Evolutionary conservation across 2,329 filamentous ascomycete species (phyloP).

Genomic region (Cladosporium colombiae): DNA sequence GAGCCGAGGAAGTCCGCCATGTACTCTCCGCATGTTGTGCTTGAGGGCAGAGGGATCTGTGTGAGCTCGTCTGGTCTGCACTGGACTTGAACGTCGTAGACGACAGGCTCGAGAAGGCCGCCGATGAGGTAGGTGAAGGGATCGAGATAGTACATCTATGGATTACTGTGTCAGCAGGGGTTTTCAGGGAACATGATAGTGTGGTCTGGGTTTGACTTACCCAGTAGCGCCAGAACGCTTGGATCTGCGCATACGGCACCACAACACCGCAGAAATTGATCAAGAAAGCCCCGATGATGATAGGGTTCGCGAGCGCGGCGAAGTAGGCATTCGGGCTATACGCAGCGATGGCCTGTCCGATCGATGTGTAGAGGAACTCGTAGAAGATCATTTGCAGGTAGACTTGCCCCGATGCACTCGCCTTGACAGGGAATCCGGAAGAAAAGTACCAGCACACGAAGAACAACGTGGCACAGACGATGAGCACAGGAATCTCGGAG

Average conservation of each 20-base stretch:
- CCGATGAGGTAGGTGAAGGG: slow-evolving; percentile 78
- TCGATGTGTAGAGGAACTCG: slow-evolving; percentile 20
- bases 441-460: slow-evolving; percentile 39
- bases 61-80: slow-evolving; percentile 42
- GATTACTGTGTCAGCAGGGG: background rate
- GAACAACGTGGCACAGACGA: slow-evolving; percentile 57
- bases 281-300: slow-evolving; percentile 32
- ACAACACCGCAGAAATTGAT: slow-evolving; percentile 40
- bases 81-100: slow-evolving; percentile 45
- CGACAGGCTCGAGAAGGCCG: slow-evolving; percentile 66
- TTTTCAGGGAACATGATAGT: background rate
- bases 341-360: slow-evolving; percentile 59
- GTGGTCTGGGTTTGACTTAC: background rate
- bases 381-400: slow-evolving; percentile 48
- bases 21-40: slow-evolving; percentile 61
- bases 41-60: slow-evolving; percentile 50
- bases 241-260: slow-evolving; percentile 37
- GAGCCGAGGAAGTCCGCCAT: slow-evolving; percentile 52
- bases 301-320: slow-evolving; percentile 48
- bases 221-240: slow-evolving; percentile 42
- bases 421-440: slow-evolving; percentile 44
- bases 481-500: slow-evolving; percentile 68
- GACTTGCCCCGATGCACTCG: slow-evolving; percentile 50
- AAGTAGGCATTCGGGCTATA: slow-evolving; percentile 47
- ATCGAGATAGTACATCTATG: slow-evolving; percentile 28